Conservation (phyloP, 1,139 yeast species). For the Arxiozyma slooffiae region DNA sequence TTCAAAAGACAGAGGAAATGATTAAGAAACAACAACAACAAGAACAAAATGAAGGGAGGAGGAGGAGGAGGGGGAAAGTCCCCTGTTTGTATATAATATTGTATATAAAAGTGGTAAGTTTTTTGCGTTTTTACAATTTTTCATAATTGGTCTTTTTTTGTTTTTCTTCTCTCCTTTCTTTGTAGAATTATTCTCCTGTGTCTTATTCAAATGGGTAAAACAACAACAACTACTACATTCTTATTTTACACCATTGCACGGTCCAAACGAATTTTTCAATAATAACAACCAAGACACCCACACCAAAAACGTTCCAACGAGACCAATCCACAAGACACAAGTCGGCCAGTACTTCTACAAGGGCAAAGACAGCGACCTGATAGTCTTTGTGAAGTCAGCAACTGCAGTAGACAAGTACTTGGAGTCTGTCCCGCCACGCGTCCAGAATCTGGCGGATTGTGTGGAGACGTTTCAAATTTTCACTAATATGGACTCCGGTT, state of each 20-base stretch:
- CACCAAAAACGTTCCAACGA: constrained; percentile 1
- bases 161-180: too few species aligned
- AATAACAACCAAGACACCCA: constrained; percentile 4
- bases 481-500: constrained; percentile 42
- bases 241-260: too few species aligned
- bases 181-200: too few species aligned
- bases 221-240: too few species aligned
- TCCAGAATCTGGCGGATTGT: constrained; percentile 41
- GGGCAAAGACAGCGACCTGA: constrained; percentile 55
- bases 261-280: background rate
- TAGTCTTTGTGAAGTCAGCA: constrained; percentile 51
- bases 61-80: too few species aligned
- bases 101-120: too few species aligned
- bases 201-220: too few species aligned
- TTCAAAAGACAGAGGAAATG: background rate
- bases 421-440: constrained; percentile 37
- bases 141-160: too few species aligned
- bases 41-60: too few species aligned
- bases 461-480: constrained; percentile 59
- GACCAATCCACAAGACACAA: constrained; percentile 17
- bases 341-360: constrained; percentile 48
- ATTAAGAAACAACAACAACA: too few species aligned
- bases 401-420: constrained; percentile 42
- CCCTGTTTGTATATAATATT: too few species aligned
- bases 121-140: too few species aligned